These are phyloP conservation scores for Lactarius hatsudake DNA, from an alignment of 768 basidiomycete species.

Conservation along the genomic window DNA sequence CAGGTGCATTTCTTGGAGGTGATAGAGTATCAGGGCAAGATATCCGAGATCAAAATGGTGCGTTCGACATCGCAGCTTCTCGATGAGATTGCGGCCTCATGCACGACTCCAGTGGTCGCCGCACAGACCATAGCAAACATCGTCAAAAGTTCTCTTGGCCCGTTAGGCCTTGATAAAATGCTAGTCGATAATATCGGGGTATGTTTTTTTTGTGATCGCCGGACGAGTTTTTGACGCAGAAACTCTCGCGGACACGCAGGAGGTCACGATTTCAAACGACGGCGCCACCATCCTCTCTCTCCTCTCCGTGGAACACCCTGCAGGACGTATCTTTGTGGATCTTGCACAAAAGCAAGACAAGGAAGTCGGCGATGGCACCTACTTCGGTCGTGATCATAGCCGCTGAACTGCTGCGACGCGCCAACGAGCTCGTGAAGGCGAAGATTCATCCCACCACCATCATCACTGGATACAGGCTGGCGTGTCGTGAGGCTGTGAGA, in stretches of 20 bases:
- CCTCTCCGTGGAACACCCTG: slow-evolving; percentile 93
- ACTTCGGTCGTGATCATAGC: slow-evolving; percentile 98
- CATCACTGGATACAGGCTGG: slow-evolving; percentile 96
- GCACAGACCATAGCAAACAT: slow-evolving; percentile 97
- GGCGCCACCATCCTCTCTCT: slow-evolving; percentile 97
- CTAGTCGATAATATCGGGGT: slow-evolving; percentile 97
- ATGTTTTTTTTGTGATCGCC: slow-evolving; percentile 34
- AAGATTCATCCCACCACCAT: slow-evolving; percentile 99
- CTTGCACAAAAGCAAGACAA: slow-evolving; percentile 99
- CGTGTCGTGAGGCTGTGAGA: slow-evolving; percentile 94
- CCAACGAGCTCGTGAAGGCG: slow-evolving; percentile 96
- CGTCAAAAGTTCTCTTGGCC: slow-evolving; percentile 93
- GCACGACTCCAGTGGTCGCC: slow-evolving; percentile 72
- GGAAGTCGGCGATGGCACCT: slow-evolving; percentile 98
- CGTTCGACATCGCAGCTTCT: slow-evolving; percentile 26
- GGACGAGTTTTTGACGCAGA: slow-evolving; percentile 11
- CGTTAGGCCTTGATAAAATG: slow-evolving; percentile 95
- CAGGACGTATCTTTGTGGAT: slow-evolving; percentile 95
- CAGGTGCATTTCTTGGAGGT: slow-evolving; percentile 91
- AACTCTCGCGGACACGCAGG: slow-evolving; percentile 47
- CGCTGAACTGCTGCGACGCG: slow-evolving; percentile 92
- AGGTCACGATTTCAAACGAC: slow-evolving; percentile 99
- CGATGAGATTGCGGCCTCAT: slow-evolving; percentile 8
- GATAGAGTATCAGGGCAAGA: slow-evolving; percentile 94
- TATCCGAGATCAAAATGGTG: slow-evolving; percentile 95